Percentiles rank a stretch among this genome's conserved stretches.
phyloP scores from a whole-genome alignment of 768 basidiomycete genomes.

The Astraeus odoratus region DNA sequence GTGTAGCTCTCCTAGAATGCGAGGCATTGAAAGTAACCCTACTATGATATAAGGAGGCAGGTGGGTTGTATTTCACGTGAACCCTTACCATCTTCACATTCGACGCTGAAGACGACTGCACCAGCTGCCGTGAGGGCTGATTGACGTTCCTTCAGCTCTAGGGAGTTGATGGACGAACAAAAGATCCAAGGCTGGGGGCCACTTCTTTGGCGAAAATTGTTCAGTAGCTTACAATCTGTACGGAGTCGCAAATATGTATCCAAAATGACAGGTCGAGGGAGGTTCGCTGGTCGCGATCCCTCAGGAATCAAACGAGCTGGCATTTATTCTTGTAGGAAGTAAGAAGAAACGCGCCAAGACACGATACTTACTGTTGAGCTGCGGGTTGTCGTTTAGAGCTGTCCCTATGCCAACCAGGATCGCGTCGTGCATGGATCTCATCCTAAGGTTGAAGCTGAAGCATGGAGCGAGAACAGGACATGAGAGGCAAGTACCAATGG shows the following conservation, averaged over 20 bases:
- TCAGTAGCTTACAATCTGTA: conserved; percentile 60
- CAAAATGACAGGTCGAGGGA: conserved; percentile 81
- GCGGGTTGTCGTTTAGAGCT: conserved; percentile 85
- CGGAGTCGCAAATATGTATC: conserved; percentile 69
- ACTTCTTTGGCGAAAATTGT: conserved; percentile 48
- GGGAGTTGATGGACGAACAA: conserved; percentile 28
- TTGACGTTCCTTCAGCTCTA: conserved; percentile 28
- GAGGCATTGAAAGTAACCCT: conserved; percentile 39
- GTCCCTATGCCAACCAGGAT: conserved; percentile 91
- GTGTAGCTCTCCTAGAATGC: conserved; percentile 47
- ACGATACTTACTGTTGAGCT: conserved; percentile 70
- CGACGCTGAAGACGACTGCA: conserved; percentile 53
- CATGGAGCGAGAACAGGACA: neutral
- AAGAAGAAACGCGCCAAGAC: no score
- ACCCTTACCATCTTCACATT: conserved; percentile 31
- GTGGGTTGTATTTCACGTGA: neutral
- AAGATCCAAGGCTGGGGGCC: conserved; percentile 76
- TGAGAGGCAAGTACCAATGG: conserved; percentile 55
- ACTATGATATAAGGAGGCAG: neutral
- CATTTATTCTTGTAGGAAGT: no score
- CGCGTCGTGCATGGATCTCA: conserved; percentile 88
- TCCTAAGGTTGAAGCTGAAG: conserved; percentile 39
- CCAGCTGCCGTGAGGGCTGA: conserved; percentile 54
- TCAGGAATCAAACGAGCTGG: conserved; percentile 54
- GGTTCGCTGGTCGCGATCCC: conserved; percentile 29